Base-by-base conservation (phyloP, 2,329 filamentous ascomycete genomes). In the Fusarium continuum region DNA sequence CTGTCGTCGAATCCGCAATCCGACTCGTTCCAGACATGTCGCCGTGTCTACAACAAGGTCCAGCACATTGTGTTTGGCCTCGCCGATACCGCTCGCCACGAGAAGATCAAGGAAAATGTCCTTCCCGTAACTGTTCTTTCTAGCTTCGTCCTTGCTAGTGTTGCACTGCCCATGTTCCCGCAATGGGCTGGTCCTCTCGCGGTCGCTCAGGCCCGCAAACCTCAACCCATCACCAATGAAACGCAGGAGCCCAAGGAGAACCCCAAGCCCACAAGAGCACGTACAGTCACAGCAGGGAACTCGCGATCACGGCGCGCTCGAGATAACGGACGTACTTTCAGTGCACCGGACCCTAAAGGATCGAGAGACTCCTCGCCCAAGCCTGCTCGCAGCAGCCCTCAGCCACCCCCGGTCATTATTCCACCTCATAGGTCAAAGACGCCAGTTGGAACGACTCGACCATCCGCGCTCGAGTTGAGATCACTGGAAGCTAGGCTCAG, bases 31-130 rank as follows among this genome's bases (percentile, higher is more conserved):
- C 89, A 91, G 78, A 94, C 90, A 44, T 94, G 91, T 73, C 86
- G 91, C 57, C 83, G 92, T 71, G 88, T 95, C 68, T 94, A 93
- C 80, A 95, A 95, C 78, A 92, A 92, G 77, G 91, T 95, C 32
- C 91, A 95, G 77, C 88, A 92, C 76, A 92, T 95, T 69, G 91
- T 95, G 22, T 95, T 95, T 75, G 91, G 91, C 17, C 82, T 90
- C 20, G 83, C 88, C 28, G 91, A 94, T 71, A 83, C 85, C 22
- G 82, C 83, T 58, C 84, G 88, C 55, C 83, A 87, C 65, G 90
- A 92, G 69, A 90, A 89, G 78, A 93, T 95, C 74, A 89, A 88
- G 73, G 91, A 94, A 76, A 95, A 95, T 74, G 83, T 90, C 6
- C 76, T 94, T 32, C 91, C 91, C 8, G 91, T 94, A 50, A 91